These are phyloP conservation scores for Trichoderma sp. DNA, from an alignment of 2,329 filamentous ascomycete genomes.

Conservation along the genomic window DNA sequence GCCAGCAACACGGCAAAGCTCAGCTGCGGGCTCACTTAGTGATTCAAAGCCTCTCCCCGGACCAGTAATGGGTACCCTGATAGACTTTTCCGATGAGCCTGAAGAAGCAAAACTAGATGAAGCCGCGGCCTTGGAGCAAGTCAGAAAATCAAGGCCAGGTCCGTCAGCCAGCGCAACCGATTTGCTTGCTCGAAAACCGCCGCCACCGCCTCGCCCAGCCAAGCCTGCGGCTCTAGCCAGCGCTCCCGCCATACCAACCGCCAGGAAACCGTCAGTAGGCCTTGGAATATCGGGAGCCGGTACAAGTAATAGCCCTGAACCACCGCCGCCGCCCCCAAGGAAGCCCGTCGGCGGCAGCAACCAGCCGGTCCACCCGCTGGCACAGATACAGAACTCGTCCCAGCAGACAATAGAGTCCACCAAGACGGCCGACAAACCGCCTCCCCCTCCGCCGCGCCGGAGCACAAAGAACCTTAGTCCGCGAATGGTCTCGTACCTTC, in stretches of 20 bases:
- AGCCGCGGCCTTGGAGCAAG: constrained; percentile 32
- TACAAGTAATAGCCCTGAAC: constrained; percentile 20
- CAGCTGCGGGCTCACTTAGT: constrained; percentile 20
- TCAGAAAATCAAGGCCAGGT: constrained; percentile 26
- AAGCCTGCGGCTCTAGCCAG: constrained; percentile 58
- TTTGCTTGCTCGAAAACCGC: constrained; percentile 32
- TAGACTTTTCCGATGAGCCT: constrained; percentile 58
- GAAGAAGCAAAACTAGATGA: constrained; percentile 37
- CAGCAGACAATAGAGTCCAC: constrained; percentile 28
- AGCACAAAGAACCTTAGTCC: constrained; percentile 34
- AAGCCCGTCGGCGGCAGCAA: constrained; percentile 30
- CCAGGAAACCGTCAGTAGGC: constrained; percentile 24
- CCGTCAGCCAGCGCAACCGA: constrained; percentile 31
- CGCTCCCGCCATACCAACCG: constrained; percentile 33
- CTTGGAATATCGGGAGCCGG: constrained; percentile 16
- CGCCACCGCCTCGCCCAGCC: constrained; percentile 53
- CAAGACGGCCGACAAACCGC: constrained; percentile 29
- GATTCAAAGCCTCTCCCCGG: constrained; percentile 31
- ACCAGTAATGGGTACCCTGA: constrained; percentile 55
- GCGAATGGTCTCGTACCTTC: constrained; percentile 30
- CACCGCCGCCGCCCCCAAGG: constrained; percentile 37
- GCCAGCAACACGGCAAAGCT: constrained; percentile 28
- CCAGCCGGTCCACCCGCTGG: constrained; percentile 37
- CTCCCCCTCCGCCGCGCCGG: constrained; percentile 40
- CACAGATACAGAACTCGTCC: constrained; percentile 42